phyloP scores from a whole-genome alignment of 306 rosid genomes.

The Prunus mume region DNA sequence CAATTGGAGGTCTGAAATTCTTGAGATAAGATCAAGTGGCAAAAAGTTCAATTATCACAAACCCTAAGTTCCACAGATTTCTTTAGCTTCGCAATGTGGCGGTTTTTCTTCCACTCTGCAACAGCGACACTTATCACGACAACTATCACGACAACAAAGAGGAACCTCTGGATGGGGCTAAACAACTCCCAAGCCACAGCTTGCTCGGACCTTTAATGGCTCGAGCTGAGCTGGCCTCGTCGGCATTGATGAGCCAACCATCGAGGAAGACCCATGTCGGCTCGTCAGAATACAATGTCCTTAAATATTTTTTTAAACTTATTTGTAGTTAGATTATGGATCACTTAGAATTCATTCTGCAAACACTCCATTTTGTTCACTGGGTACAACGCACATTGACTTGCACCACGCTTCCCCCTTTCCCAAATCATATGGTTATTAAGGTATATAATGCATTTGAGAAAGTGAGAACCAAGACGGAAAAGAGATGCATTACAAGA shows the following conservation, averaged over 20 bases:
- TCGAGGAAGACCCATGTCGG: slow-evolving; percentile 65
- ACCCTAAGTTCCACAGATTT: slow-evolving; percentile 71
- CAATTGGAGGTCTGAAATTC: background rate
- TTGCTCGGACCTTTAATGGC: slow-evolving; percentile 41
- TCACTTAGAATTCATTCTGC: too few species aligned
- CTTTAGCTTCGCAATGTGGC: slow-evolving; percentile 42
- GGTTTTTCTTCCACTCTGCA: slow-evolving; percentile 47
- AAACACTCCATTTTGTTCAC: too few species aligned
- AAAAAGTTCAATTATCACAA: background rate
- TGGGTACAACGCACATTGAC: background rate
- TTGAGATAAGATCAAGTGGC: slow-evolving; percentile 26
- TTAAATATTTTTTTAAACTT: too few species aligned
- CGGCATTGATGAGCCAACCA: slow-evolving; percentile 57
- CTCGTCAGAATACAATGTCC: too few species aligned
- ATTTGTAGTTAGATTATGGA: too few species aligned
- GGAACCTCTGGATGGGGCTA: slow-evolving; percentile 60
- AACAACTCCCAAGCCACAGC: slow-evolving; percentile 81
- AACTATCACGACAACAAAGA: slow-evolving; percentile 66
- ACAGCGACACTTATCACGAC: slow-evolving; percentile 64
- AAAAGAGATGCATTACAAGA: background rate
- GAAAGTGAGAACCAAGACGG: too few species aligned
- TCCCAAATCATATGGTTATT: too few species aligned
- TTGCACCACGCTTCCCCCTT: background rate
- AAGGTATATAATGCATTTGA: too few species aligned
- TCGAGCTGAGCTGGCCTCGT: slow-evolving; percentile 57